Conservation (phyloP, 371 early-diverging fungal species). For the Circinella minor region DNA sequence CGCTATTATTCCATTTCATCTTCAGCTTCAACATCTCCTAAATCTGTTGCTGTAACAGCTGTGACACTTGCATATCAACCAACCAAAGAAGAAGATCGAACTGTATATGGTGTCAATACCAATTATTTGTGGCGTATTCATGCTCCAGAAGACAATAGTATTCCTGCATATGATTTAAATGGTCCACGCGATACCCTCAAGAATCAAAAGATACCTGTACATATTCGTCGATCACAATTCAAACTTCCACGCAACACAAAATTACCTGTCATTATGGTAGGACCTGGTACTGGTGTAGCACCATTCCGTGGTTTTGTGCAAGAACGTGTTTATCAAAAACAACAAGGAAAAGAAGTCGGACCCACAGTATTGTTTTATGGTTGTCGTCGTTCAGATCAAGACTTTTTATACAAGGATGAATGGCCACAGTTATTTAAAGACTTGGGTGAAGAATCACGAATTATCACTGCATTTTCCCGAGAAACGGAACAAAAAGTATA, state of each 20-base stretch:
- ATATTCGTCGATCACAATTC: constrained; percentile 89
- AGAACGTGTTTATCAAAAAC: constrained; percentile 77
- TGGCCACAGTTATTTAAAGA: constrained; percentile 66
- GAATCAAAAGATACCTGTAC: constrained; percentile 69
- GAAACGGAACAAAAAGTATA: constrained; percentile 82
- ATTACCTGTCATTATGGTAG: constrained; percentile 93
- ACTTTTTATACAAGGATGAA: constrained; percentile 90
- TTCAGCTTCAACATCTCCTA: constrained; percentile 73
- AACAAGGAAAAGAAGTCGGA: constrained; percentile 70
- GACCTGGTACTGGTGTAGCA: constrained; percentile 98
- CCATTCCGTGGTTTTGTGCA: constrained; percentile 96
- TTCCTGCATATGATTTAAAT: constrained; percentile 44
- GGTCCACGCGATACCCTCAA: constrained; percentile 52
- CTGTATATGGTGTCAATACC: constrained; percentile 77
- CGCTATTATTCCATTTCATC: constrained; percentile 97
- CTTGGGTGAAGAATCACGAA: constrained; percentile 61
- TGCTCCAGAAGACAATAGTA: constrained; percentile 23
- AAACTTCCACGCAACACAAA: constrained; percentile 79
- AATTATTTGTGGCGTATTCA: constrained; percentile 69
- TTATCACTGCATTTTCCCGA: constrained; percentile 91
- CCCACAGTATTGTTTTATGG: constrained; percentile 93
- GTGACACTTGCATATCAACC: constrained; percentile 85
- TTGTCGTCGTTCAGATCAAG: constrained; percentile 81
- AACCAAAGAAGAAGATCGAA: constrained; percentile 45
- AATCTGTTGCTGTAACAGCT: constrained; percentile 81